These are phyloP conservation scores for Linum trigynum DNA, from an alignment of 345 rosid genomes.

Conservation along the genomic window DNA sequence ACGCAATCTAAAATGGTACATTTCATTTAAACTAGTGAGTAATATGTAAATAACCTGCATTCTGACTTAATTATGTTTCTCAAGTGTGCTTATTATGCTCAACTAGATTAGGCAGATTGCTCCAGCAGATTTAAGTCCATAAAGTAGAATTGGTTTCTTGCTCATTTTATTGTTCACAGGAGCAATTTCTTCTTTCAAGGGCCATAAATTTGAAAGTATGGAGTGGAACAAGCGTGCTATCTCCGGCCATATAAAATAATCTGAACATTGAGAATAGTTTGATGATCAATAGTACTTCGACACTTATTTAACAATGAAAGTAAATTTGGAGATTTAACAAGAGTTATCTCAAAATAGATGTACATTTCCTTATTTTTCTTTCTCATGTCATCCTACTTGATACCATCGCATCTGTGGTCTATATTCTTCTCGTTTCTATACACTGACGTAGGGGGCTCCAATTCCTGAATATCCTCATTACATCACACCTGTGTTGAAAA, in stretches of 20 bases:
- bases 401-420: background rate
- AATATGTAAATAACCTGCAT: background rate
- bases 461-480: background rate
- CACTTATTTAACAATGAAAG: background rate
- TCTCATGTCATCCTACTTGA: background rate
- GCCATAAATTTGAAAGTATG: background rate
- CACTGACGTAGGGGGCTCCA: background rate
- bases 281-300: background rate
- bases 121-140: background rate
- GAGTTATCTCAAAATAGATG: background rate
- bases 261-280: background rate
- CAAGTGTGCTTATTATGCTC: constrained; percentile 5
- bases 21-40: constrained; percentile 5
- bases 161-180: background rate
- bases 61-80: background rate
- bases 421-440: background rate
- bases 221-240: background rate
- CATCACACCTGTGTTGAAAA: background rate
- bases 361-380: background rate
- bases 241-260: background rate
- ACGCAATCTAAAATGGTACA: constrained; percentile 92
- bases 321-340: background rate
- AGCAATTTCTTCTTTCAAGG: background rate
- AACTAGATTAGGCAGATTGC: background rate
- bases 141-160: background rate